phyloP scores from a whole-genome alignment of 768 basidiomycete species.

The Agrocybe praecox region DNA sequence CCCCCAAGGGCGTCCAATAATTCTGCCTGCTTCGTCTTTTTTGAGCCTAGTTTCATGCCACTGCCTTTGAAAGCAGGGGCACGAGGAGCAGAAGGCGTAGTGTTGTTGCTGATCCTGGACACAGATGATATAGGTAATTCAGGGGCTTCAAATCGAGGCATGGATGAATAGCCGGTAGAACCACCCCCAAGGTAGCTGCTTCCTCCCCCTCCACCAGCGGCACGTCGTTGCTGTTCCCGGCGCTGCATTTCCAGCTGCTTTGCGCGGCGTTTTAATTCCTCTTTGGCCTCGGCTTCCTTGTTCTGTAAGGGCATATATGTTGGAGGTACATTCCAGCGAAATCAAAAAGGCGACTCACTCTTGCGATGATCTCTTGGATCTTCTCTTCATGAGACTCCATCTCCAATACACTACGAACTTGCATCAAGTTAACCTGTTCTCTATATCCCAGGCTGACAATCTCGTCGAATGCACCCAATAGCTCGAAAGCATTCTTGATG shows the following conservation, averaged over 20 bases:
- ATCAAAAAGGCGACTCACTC: constrained; percentile 49
- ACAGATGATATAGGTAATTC: constrained; percentile 42
- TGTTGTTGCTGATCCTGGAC: constrained; percentile 42
- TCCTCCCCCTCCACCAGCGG: constrained; percentile 50
- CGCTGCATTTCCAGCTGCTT: constrained; percentile 99
- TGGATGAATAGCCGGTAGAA: constrained; percentile 67
- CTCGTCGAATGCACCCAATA: constrained; percentile 96
- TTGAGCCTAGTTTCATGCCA: constrained; percentile 96
- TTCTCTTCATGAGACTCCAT: constrained; percentile 94
- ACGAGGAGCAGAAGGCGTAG: constrained; percentile 51
- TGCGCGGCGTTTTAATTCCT: constrained; percentile 96
- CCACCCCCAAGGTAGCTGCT: constrained; percentile 70
- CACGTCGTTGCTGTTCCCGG: constrained; percentile 86
- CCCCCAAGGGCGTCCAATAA: constrained; percentile 86
- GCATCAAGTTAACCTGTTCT: constrained; percentile 77
- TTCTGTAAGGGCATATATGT: constrained; percentile 52
- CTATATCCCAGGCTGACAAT: constrained; percentile 89
- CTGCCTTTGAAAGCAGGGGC: constrained; percentile 87
- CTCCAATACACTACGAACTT: constrained; percentile 77
- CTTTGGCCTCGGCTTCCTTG: constrained; percentile 99
- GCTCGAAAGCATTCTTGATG: constrained; percentile 86
- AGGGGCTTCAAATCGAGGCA: constrained; percentile 73
- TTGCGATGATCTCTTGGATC: constrained; percentile 97
- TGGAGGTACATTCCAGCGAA: not conserved
- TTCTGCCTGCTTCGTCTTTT: constrained; percentile 90